A percentile compares a stretch with the other conserved stretches of the same genome.
phyloP scores from a whole-genome alignment of 345 rosid species.

The Pseudoturritis turrita region DNA sequence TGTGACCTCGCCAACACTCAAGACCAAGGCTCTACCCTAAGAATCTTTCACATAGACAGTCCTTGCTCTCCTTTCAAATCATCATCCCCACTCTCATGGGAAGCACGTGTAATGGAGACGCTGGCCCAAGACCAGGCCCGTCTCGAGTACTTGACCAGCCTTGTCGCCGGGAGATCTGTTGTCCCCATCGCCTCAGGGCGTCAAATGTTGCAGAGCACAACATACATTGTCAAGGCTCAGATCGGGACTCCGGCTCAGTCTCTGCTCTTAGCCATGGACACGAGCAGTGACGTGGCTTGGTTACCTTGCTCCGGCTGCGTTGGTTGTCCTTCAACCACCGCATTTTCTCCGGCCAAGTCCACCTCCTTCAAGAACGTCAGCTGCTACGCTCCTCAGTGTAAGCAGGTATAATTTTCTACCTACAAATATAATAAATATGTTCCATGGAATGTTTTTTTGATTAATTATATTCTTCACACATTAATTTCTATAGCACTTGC shows the following conservation, averaged over 20 bases:
- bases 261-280: slow-evolving; percentile 79
- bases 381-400: slow-evolving; percentile 67
- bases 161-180: slow-evolving; percentile 57
- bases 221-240: slow-evolving; percentile 61
- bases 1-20: slow-evolving; percentile 38
- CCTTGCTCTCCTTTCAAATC: slow-evolving; percentile 79
- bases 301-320: slow-evolving; percentile 73
- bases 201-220: slow-evolving; percentile 73
- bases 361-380: slow-evolving; percentile 54
- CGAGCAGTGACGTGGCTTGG: slow-evolving; percentile 87
- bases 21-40: slow-evolving; percentile 57
- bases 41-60: slow-evolving; percentile 72
- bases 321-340: slow-evolving; percentile 62
- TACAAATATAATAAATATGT: slow-evolving; percentile 2
- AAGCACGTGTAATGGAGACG: slow-evolving; percentile 60
- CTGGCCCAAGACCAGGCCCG: slow-evolving; percentile 70
- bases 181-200: slow-evolving; percentile 90
- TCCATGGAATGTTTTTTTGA: slow-evolving; percentile 23
- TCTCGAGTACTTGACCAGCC: slow-evolving; percentile 59
- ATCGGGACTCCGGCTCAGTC: slow-evolving; percentile 85
- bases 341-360: slow-evolving; percentile 47
- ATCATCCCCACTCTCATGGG: slow-evolving; percentile 65
- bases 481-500: not conserved
- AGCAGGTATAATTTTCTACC: slow-evolving; percentile 46
- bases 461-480: not conserved